Conservation (phyloP, 176 grass and related monocot genomes). For the Ananas comosus region DNA sequence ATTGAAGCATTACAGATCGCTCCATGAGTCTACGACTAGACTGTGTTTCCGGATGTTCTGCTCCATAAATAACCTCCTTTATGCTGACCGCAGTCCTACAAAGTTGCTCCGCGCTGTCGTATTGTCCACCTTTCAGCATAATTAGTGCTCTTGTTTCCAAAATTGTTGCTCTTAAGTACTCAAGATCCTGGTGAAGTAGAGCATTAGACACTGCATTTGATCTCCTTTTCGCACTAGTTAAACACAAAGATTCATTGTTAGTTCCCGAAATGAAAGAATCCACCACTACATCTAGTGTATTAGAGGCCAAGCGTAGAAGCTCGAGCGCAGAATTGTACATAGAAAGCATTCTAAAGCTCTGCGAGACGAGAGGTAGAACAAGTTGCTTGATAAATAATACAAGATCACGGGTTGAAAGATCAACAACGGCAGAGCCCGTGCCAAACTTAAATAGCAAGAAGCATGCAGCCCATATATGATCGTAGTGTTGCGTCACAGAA, state of each 20-base stretch:
- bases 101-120: constrained; percentile 29
- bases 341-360: constrained; percentile 15
- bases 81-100: constrained; percentile 36
- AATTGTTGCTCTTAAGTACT: constrained; percentile 24
- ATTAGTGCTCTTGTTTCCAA: constrained; percentile 41
- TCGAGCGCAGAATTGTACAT: constrained; percentile 24
- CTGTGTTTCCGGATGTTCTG: constrained; percentile 34
- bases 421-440: background rate
- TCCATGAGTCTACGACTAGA: constrained; percentile 16
- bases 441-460: constrained; percentile 41
- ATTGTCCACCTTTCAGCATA: constrained; percentile 38
- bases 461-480: constrained; percentile 51
- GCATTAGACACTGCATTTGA: constrained; percentile 15
- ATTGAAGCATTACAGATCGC: background rate
- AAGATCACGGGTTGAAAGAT: constrained; percentile 23
- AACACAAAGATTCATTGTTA: background rate
- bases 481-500: background rate
- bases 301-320: constrained; percentile 34
- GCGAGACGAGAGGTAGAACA: constrained; percentile 27
- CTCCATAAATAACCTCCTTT: constrained; percentile 40
- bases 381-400: constrained; percentile 23
- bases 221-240: background rate
- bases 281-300: constrained; percentile 26
- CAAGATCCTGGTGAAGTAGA: constrained; percentile 23
- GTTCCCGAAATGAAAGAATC: constrained; percentile 15